Evolutionary conservation across 495 filamentous ascomycete genomes (phyloP), one percentile per base, ranked within the genome.

Genomic region (Beverwykella pulmonaria): DNA sequence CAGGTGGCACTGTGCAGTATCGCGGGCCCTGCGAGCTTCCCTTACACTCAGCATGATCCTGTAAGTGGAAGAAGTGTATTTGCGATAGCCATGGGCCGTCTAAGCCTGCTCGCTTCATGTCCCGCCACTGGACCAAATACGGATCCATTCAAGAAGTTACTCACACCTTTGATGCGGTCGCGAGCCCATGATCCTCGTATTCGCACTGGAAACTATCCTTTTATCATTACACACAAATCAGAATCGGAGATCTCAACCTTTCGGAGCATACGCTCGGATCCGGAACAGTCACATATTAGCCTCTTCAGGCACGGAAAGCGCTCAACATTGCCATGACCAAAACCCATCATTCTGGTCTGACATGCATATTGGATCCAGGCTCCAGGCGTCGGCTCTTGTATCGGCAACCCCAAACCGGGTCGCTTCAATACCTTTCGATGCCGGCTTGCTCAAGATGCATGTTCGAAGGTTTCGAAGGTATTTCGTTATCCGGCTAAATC

Each of bases 401-500:
- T 19, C 26, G 25, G 34, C 27, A 53, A 17, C 53, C 53, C 34
- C 6, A 53, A 46, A 27, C 49, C 23, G 54, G 53, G 36, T 27
- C 19, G 12, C n/a, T 30, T 23, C 17, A 29, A 49, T 52, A 58
- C 53, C 20, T 17, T 46, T 27, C 17, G 19, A 49, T 52, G 46
- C 53, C 52, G 44, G 10, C 9, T 12, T 59, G n/a, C 30, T 29
- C 39, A 6, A 56, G n/a, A 17, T 57, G 61, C 50, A 48, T 55
- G 9, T 39, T 53, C 22, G 4, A 23, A 47, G 17, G 36, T 29
- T 39, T 53, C 32, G 4, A 23, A 47, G 17, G 36, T 29, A 15
- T 29, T 54, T 26, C 56, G 48, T 66, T 66, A 66, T 66, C 63
- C 63, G 63, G 63, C 56, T 66, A 66, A 66, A 60, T 59, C 17